Evolutionary conservation across 352 stramenopile genomes (phyloP), one percentile per base, ranked within the genome.

Genomic region (Pythium aquatile): DNA sequence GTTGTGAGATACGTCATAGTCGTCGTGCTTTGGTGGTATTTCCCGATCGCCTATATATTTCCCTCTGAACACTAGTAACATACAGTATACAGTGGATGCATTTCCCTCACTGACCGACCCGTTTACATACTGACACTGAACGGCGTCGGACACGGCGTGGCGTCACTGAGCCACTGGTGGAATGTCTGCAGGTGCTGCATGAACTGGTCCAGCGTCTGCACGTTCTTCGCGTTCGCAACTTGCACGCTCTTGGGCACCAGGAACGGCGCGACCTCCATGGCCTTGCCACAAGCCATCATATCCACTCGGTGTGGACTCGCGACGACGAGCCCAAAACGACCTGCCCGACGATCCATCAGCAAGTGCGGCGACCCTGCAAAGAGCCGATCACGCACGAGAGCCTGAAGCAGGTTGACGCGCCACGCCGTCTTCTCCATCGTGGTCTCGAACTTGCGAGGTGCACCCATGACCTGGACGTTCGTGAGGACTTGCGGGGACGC

Each of bases 261-360:
- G 58, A 76, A 90, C 8, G 81, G 81, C n/a, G 81, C 81, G 4
- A 75, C 69, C 57, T 88, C 81, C 47, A 79, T 72, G 24, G 69
- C 68, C 48, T 87, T 82, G 20, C 68, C 66, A 65, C 79, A 85
- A 17, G 81, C 78, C 20, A 76, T 72, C 10, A 78, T 72, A 54
- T 90, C 81, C 1, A 78, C 70, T 51, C 83, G 74, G 58, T 90
- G 77, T 29, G 81, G 81, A 60, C 75, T 88, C 2, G 84, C 70
- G 35, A 90, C 74, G 13, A 90, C 69, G 8, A 90, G 72, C 13
- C 81, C 81, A 51, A 90, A 90, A 26, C 69, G 77, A 13, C 81
- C 81, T 8, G 70, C 55, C 10, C 44, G 44, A 1, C 58, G 61
- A 26, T 87, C 72, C 11, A 76, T 42, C 10, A 90, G 68, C 47